Conservation (phyloP, 2,329 filamentous ascomycete genomes). For the Zymoseptoria pseudotritici region DNA sequence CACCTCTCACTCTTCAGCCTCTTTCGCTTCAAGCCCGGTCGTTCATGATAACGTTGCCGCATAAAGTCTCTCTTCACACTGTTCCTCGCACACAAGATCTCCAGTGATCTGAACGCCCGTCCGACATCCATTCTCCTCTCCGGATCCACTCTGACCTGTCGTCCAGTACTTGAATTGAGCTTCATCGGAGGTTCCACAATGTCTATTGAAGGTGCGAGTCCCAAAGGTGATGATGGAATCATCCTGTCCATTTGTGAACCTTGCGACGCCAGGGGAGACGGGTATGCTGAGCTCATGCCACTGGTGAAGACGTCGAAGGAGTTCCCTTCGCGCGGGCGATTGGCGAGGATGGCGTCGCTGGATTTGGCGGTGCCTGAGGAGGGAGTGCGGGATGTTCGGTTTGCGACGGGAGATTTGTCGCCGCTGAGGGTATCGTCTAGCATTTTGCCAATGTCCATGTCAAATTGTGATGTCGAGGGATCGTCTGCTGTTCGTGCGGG, state of each 20-base stretch:
- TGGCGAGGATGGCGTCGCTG: constrained; percentile 14
- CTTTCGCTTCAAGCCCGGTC: constrained; percentile 70
- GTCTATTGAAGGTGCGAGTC: not conserved
- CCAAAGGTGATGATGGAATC: not conserved
- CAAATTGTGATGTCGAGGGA: not conserved
- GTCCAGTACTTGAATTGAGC: constrained; percentile 35
- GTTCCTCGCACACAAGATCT: constrained; percentile 46
- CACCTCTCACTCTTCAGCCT: constrained; percentile 62
- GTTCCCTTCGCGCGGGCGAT: constrained; percentile 16
- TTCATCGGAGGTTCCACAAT: constrained; percentile 18
- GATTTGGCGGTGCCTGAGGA: not conserved
- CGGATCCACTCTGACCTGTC: constrained; percentile 32
- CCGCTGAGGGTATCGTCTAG: constrained; percentile 23
- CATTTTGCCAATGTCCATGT: not conserved
- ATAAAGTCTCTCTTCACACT: constrained; percentile 49
- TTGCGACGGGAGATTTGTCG: constrained; percentile 20
- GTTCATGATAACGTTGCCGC: constrained; percentile 64
- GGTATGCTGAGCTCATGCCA: constrained; percentile 2
- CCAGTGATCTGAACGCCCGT: constrained; percentile 40
- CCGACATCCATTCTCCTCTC: constrained; percentile 39
- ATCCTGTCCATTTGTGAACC: not conserved
- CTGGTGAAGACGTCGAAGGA: constrained; percentile 14
- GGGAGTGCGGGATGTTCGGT: not conserved
- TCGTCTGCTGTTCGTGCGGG: constrained; percentile 8
- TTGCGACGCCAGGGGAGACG: not conserved